phyloP scores from a whole-genome alignment of 1,284 basidiomycete genomes.

The Papiliotrema laurentii region DNA sequence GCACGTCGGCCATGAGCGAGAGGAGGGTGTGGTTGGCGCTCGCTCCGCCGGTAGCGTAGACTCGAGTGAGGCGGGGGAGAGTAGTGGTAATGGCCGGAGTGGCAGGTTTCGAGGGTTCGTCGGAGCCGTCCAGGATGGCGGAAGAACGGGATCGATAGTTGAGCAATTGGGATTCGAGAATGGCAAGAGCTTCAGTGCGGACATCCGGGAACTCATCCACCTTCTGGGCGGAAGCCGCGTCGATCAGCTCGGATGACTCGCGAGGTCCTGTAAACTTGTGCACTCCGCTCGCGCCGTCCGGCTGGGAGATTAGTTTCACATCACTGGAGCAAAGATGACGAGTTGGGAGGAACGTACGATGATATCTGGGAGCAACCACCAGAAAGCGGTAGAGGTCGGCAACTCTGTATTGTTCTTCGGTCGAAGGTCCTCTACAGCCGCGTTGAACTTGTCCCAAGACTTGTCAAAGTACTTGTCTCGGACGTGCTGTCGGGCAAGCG shows the following conservation, averaged over 20 bases:
- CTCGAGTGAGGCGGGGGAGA: conserved; percentile 56
- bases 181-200: conserved; percentile 66
- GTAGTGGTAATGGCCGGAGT: conserved; percentile 27
- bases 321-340: not conserved
- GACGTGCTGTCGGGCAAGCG: conserved; percentile 72
- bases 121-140: conserved; percentile 63
- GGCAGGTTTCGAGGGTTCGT: conserved; percentile 11
- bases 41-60: conserved; percentile 76
- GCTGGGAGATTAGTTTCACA: conserved; percentile 13
- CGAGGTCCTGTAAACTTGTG: conserved; percentile 32
- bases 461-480: conserved; percentile 62
- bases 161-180: conserved; percentile 79
- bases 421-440: conserved; percentile 52
- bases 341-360: conserved; percentile 47
- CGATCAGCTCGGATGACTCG: conserved; percentile 10
- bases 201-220: conserved; percentile 42
- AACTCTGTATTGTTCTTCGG: conserved; percentile 30
- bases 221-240: conserved; percentile 15
- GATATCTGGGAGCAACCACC: conserved; percentile 52
- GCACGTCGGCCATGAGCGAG: conserved; percentile 71
- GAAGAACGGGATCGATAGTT: conserved; percentile 36
- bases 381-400: conserved; percentile 53
- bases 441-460: conserved; percentile 70
- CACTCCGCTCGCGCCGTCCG: conserved; percentile 32
- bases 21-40: conserved; percentile 69